phyloP scores from a whole-genome alignment of 1,284 basidiomycete genomes.

The Chalciporus piperatoides region DNA sequence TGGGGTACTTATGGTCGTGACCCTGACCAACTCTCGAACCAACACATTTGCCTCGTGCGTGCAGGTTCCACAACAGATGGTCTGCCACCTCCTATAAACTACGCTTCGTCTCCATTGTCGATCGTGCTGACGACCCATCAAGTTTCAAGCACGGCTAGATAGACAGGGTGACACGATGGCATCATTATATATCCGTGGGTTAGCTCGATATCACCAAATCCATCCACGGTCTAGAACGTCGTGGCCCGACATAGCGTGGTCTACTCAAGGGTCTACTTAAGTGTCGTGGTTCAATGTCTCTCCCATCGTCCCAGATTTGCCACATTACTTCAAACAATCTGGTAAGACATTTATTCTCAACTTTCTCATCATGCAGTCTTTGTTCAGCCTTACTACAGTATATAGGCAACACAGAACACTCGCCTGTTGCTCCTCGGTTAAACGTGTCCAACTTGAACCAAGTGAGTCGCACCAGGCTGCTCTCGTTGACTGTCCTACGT shows the following conservation, averaged over 20 bases:
- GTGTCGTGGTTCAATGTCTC: constrained; percentile 1
- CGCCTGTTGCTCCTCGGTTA: neutral
- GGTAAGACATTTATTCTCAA: neutral
- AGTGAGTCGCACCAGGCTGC: constrained; percentile 1
- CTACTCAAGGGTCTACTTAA: neutral
- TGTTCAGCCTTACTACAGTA: neutral
- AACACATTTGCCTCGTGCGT: neutral
- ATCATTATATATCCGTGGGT: neutral
- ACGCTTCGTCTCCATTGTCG: neutral
- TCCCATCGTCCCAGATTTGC: neutral
- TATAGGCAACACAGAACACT: neutral
- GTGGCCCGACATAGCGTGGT: neutral
- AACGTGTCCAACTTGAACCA: neutral
- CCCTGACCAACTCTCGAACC: neutral
- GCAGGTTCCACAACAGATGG: neutral
- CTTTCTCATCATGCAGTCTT: neutral
- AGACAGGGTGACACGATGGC: neutral
- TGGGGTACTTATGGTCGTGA: neutral
- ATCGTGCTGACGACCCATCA: neutral
- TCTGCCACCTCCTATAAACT: neutral
- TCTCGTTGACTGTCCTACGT: neutral
- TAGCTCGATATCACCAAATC: constrained; percentile 14
- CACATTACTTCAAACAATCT: neutral
- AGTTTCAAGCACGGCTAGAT: constrained; percentile 1
- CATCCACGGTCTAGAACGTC: constrained; percentile 11